Percentiles rank a stretch among this genome's conserved stretches.
These are phyloP conservation scores for Colletotrichum gigasporum DNA, from an alignment of 2,329 filamentous ascomycete species.

Conservation along the genomic window DNA sequence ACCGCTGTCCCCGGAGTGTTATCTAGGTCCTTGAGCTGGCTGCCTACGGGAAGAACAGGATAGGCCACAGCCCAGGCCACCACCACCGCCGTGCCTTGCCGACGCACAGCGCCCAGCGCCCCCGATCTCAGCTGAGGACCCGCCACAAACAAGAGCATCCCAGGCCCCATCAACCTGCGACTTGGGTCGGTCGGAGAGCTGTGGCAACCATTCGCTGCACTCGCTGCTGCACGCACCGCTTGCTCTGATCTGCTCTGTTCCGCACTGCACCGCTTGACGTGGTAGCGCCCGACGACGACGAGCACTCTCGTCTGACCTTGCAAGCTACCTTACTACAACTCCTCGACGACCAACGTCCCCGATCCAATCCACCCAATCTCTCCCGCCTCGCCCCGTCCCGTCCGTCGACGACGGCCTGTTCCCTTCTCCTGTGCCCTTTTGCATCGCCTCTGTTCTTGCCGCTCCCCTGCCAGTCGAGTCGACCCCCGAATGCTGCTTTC, in stretches of 20 bases:
- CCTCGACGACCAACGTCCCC: neutral
- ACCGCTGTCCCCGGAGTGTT: too few relatives aligned
- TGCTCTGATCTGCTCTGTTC: too few relatives aligned
- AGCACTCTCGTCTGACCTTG: neutral
- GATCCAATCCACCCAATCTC: slow-evolving; percentile 4
- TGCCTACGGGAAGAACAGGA: too few relatives aligned
- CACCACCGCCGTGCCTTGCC: too few relatives aligned
- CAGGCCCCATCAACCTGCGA: slow-evolving; percentile 26
- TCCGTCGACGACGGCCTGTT: slow-evolving; percentile 15
- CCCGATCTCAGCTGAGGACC: slow-evolving; percentile 16
- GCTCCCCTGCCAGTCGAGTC: slow-evolving; percentile 9
- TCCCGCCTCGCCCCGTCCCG: neutral
- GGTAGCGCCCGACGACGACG: neutral
- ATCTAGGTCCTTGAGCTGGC: too few relatives aligned
- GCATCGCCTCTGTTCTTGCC: neutral
- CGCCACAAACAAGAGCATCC: slow-evolving; percentile 22
- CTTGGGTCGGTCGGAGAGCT: slow-evolving; percentile 19
- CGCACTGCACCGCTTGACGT: neutral
- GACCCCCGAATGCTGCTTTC: slow-evolving; percentile 31
- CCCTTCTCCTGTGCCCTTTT: neutral
- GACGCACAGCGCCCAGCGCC: slow-evolving; percentile 6
- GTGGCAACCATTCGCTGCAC: slow-evolving; percentile 7
- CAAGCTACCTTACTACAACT: neutral
- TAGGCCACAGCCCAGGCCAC: too few relatives aligned
- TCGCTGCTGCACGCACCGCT: neutral